Evolutionary conservation across 768 basidiomycete species (phyloP).

Genomic region (Suillus spraguei): DNA sequence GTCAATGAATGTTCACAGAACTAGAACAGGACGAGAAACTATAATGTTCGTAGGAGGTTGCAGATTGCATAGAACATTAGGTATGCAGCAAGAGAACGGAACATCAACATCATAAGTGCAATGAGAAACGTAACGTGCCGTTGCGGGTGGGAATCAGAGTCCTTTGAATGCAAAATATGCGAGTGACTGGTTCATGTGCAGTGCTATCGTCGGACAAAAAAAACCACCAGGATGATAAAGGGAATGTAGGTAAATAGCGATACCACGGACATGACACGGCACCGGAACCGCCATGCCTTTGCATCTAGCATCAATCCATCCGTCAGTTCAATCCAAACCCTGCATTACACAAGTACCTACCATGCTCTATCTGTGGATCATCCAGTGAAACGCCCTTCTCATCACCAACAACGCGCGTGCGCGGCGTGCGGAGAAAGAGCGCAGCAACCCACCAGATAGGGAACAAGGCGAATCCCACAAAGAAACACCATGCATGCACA

Average conservation of each 20-base stretch:
- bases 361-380: conserved; percentile 78
- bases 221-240: conserved; percentile 72
- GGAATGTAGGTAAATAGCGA: conserved; percentile 79
- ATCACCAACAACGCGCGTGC: conserved; percentile 63
- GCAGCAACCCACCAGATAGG: conserved; percentile 69
- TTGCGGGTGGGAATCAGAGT: not conserved
- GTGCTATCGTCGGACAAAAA: conserved; percentile 50
- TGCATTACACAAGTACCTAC: conserved; percentile 41
- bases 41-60: conserved; percentile 6
- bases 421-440: conserved; percentile 54
- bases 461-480: conserved; percentile 63
- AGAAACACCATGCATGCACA: conserved; percentile 77
- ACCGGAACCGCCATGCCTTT: conserved; percentile 71
- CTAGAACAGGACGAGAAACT: conserved; percentile 16
- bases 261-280: conserved; percentile 69
- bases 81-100: conserved; percentile 1
- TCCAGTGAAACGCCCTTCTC: conserved; percentile 77
- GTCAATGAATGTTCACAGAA: conserved; percentile 11
- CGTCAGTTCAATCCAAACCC: conserved; percentile 11
- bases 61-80: conserved; percentile 11
- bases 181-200: conserved; percentile 16
- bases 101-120: conserved; percentile 22
- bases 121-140: conserved; percentile 18
- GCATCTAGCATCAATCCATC: conserved; percentile 50
- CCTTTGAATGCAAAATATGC: conserved; percentile 5